These are phyloP conservation scores for Talaromyces sp. DNA, from an alignment of 2,329 filamentous ascomycete genomes.

Conservation along the genomic window DNA sequence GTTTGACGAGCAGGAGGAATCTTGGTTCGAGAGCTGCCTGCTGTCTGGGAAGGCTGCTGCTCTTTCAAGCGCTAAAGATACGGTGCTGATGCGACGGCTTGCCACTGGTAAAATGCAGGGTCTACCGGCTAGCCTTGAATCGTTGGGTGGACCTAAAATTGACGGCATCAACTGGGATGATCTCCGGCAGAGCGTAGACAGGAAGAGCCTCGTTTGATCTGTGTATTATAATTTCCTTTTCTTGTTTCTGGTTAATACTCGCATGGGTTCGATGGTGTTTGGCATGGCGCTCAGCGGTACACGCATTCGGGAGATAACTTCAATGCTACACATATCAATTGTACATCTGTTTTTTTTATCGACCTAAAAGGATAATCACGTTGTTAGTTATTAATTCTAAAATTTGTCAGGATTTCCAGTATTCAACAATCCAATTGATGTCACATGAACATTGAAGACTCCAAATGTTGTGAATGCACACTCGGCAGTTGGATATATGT, in stretches of 20 bases:
- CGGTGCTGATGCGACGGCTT: conserved; percentile 66
- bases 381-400: not conserved
- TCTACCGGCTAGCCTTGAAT: conserved; percentile 27
- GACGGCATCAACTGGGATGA: conserved; percentile 50
- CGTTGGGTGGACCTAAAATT: conserved; percentile 39
- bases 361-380: not conserved
- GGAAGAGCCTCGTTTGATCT: not conserved
- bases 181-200: conserved; percentile 30
- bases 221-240: not conserved
- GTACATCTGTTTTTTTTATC: no score
- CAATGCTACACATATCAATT: not conserved
- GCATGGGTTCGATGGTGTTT: not conserved
- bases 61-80: conserved; percentile 63
- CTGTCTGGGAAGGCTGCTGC: conserved; percentile 58
- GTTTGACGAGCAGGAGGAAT: conserved; percentile 64
- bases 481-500: no score
- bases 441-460: no score
- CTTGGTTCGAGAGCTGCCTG: conserved; percentile 67
- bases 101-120: conserved; percentile 52
- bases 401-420: no score
- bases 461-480: no score
- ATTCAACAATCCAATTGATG: no score
- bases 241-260: not conserved
- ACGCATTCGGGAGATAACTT: not conserved
- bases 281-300: not conserved